Conservation (phyloP, 345 rosid species). For the Erysimum cheiranthoides region DNA sequence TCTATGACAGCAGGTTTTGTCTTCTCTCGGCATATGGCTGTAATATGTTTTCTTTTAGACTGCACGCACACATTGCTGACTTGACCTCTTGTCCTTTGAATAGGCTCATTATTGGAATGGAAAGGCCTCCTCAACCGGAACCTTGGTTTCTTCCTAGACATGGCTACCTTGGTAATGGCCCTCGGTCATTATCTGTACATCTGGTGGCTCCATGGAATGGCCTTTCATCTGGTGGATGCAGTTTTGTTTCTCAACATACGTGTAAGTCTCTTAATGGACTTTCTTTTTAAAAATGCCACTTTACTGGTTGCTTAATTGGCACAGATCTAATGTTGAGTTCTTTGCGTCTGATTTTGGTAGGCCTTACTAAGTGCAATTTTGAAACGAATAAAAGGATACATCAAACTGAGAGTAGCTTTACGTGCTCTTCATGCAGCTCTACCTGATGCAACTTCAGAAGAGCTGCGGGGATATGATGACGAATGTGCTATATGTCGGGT, state of each 20-base stretch:
- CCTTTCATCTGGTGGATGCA: conserved; percentile 59
- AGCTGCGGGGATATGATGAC: conserved; percentile 74
- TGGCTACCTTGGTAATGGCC: conserved; percentile 80
- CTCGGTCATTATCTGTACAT: conserved; percentile 63
- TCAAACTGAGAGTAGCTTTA: conserved; percentile 71
- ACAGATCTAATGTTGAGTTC: conserved; percentile 20
- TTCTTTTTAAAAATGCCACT: neutral
- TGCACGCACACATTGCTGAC: neutral
- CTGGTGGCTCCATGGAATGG: conserved; percentile 84
- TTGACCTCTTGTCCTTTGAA: conserved; percentile 17
- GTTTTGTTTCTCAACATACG: conserved; percentile 76
- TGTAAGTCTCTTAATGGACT: conserved; percentile 49
- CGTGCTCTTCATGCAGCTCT: conserved; percentile 87
- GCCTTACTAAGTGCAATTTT: conserved; percentile 75
- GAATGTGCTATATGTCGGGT: conserved; percentile 95
- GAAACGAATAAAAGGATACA: conserved; percentile 75
- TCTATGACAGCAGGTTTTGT: conserved; percentile 60
- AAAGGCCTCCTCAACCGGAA: conserved; percentile 76
- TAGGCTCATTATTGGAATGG: conserved; percentile 84
- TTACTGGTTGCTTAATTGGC: neutral
- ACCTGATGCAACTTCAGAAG: conserved; percentile 84
- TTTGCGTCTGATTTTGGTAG: conserved; percentile 48
- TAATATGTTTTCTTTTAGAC: neutral
- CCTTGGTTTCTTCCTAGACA: conserved; percentile 77
- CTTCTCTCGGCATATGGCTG: neutral